Conservation (phyloP, 1,139 yeast genomes). For the Candida frijolesensis region DNA sequence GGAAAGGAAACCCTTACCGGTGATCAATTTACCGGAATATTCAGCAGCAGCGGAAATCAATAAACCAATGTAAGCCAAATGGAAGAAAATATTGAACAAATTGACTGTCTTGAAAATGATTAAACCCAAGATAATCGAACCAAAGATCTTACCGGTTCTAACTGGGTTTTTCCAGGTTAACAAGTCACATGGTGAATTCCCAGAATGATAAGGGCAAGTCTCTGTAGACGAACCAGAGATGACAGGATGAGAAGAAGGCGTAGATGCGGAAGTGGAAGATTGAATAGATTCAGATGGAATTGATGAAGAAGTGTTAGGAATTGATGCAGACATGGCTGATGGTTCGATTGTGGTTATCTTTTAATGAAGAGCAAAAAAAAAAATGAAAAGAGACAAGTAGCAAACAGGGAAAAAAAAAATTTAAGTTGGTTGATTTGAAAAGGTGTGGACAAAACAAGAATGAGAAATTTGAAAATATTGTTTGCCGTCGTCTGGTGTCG, state of each 20-base stretch:
- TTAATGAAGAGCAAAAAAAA: neutral
- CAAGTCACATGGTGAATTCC: conserved; percentile 26
- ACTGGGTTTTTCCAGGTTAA: conserved; percentile 85
- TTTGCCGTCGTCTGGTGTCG: neutral
- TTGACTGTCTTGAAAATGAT: conserved; percentile 70
- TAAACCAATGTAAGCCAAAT: conserved; percentile 48
- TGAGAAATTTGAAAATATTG: neutral
- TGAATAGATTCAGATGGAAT: neutral
- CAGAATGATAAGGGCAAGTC: neutral
- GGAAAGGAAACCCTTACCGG: conserved; percentile 74
- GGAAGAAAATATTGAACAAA: conserved; percentile 68
- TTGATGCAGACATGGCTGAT: conserved; percentile 6
- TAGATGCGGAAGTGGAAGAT: neutral
- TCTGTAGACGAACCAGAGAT: neutral
- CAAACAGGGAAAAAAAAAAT: neutral
- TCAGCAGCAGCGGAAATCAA: conserved; percentile 67
- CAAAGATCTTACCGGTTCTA: conserved; percentile 77
- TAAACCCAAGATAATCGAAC: conserved; percentile 59
- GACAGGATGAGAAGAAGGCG: conserved; percentile 2
- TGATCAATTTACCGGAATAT: conserved; percentile 62
- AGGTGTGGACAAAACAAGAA: neutral
- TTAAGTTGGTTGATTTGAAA: neutral
- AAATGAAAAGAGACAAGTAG: neutral
- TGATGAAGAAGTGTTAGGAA: conserved; percentile 1
- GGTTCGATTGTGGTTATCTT: neutral